Evolutionary conservation across 2,329 filamentous ascomycete species (phyloP).

Genomic region (Colletotrichum musae): DNA sequence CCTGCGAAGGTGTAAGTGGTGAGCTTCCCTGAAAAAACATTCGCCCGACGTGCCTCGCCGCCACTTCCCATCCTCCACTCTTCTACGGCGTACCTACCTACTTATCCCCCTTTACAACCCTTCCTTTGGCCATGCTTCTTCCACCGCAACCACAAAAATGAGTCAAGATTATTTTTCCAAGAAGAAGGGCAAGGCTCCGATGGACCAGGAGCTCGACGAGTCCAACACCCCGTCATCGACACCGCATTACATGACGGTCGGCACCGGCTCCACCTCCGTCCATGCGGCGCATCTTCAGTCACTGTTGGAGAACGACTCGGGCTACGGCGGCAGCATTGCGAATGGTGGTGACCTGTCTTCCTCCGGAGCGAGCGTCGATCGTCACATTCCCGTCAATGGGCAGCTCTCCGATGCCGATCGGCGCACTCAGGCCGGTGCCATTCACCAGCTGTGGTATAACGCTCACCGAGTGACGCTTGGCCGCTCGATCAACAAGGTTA

Average conservation of each 20-base stretch:
- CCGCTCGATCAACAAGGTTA: conserved; percentile 87
- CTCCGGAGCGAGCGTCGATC: conserved; percentile 45
- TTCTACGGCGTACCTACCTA: no score
- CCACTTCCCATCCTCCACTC: conserved; percentile 17
- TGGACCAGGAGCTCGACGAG: conserved; percentile 49
- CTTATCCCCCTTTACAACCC: conserved; percentile 1
- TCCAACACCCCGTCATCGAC: conserved; percentile 48
- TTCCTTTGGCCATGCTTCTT: conserved; percentile 53
- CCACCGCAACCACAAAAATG: conserved; percentile 60
- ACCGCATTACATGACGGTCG: conserved; percentile 86
- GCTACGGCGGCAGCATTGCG: conserved; percentile 86
- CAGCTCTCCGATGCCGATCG: conserved; percentile 60
- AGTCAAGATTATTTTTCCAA: conserved; percentile 70
- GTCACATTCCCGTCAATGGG: conserved; percentile 39
- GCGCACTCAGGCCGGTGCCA: conserved; percentile 79
- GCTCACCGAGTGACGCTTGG: conserved; percentile 90
- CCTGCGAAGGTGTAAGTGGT: conserved; percentile 2
- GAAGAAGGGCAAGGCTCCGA: conserved; percentile 67
- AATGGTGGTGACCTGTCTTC: conserved; percentile 69
- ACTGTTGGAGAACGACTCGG: conserved; percentile 89
- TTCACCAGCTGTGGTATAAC: conserved; percentile 96
- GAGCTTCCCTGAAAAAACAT: conserved; percentile 39
- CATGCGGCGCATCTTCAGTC: conserved; percentile 86
- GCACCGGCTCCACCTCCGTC: conserved; percentile 83
- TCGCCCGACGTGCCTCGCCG: conserved; percentile 14